These are phyloP conservation scores for Aureobasidium sp. DNA, from an alignment of 2,329 filamentous ascomycete species.

Conservation along the genomic window DNA sequence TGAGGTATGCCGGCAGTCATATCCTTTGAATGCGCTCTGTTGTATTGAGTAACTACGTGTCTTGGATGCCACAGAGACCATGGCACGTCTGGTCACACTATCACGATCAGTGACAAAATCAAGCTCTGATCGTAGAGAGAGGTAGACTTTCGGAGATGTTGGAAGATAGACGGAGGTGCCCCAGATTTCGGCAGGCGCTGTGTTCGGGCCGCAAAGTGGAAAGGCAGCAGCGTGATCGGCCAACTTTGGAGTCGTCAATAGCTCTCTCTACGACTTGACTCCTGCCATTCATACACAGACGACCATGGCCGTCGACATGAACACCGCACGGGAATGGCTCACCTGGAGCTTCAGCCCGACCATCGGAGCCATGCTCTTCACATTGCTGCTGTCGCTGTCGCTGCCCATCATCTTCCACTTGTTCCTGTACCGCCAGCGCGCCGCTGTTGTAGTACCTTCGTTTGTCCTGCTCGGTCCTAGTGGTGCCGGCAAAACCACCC, in stretches of 20 bases:
- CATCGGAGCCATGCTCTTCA: conserved; percentile 51
- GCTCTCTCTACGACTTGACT: not conserved
- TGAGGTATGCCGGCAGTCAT: not conserved
- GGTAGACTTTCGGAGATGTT: not conserved
- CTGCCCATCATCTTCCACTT: conserved; percentile 71
- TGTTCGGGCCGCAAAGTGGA: not conserved
- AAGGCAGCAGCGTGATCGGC: not conserved
- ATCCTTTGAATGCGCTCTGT: not conserved
- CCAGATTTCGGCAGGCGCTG: conserved; percentile 3
- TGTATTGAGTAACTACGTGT: not conserved
- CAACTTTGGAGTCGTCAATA: not conserved
- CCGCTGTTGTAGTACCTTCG: conserved; percentile 61
- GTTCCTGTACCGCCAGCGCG: conserved; percentile 58
- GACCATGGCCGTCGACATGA: not conserved
- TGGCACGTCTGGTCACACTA: not conserved
- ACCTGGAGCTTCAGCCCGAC: conserved; percentile 38
- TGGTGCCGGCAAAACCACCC: conserved; percentile 77
- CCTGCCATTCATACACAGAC: not conserved
- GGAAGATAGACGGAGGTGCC: not conserved
- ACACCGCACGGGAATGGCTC: conserved; percentile 27
- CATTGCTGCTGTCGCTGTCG: conserved; percentile 60
- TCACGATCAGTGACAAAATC: not conserved
- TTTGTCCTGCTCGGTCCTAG: conserved; percentile 76
- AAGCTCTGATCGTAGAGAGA: too few species aligned
- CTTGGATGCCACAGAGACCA: not conserved